Evolutionary conservation across 345 rosid genomes (phyloP).

Genomic region (Hypericum perforatum): DNA sequence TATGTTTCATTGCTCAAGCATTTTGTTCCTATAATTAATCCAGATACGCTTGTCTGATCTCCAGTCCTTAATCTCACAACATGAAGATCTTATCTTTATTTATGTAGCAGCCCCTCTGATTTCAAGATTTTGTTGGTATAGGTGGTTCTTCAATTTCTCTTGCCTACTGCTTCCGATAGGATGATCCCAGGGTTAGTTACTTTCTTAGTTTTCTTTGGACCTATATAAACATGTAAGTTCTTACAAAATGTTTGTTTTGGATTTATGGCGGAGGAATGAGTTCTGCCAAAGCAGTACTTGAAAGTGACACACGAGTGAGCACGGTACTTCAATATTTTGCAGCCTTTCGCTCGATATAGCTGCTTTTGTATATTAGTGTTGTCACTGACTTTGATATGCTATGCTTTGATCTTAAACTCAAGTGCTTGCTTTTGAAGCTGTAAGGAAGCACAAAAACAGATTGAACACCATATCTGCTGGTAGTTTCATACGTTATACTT

Average conservation of each 20-base stretch:
- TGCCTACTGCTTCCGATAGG: conserved; percentile 87
- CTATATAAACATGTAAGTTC: too few species aligned
- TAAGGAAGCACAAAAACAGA: conserved; percentile 55
- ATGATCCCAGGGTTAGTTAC: conserved; percentile 75
- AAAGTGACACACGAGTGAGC: conserved; percentile 80
- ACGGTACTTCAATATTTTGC: background rate
- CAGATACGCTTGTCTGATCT: conserved; percentile 48
- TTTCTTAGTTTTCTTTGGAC: background rate
- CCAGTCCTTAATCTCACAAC: background rate
- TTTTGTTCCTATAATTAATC: too few species aligned
- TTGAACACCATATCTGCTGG: conserved; percentile 70
- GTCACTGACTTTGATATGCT: background rate
- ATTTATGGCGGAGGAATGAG: conserved; percentile 99
- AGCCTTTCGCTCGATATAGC: background rate
- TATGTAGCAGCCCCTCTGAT: too few species aligned
- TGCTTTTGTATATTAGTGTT: background rate
- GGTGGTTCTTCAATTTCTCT: conserved; percentile 94
- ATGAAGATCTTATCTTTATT: background rate
- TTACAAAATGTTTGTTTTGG: too few species aligned
- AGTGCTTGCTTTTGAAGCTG: conserved; percentile 77
- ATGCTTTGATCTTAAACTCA: conserved; percentile 11
- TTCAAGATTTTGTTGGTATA: conserved; percentile 21
- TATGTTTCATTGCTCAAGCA: conserved; percentile 73
- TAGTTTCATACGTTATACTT: too few species aligned
- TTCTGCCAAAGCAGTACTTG: conserved; percentile 93